A percentile compares a stretch with the other conserved stretches of the same genome.
Conservation (phyloP, 2,329 filamentous ascomycete species). For the Neocucurbitaria cava region DNA sequence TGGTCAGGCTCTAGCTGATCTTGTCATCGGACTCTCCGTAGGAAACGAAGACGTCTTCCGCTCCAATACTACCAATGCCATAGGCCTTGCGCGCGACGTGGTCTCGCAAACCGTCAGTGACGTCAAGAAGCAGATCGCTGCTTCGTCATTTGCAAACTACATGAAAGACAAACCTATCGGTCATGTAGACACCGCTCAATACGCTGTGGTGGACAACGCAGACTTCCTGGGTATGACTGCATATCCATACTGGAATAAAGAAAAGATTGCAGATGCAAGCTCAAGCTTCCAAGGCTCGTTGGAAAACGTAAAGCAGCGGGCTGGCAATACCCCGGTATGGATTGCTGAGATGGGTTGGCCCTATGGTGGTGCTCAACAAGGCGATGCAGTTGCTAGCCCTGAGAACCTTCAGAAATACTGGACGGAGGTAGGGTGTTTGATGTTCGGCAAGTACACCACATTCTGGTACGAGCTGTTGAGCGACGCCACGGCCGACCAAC, state of each 20-base stretch:
- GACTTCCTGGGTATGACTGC: constrained; percentile 45
- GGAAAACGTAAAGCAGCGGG: constrained; percentile 24
- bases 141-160: constrained; percentile 61
- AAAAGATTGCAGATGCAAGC: constrained; percentile 49
- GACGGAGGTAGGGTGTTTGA: constrained; percentile 37
- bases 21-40: constrained; percentile 46
- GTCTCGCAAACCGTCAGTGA: constrained; percentile 63
- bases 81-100: constrained; percentile 67
- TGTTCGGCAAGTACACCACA: constrained; percentile 39
- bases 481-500: constrained; percentile 27
- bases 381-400: constrained; percentile 19
- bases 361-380: constrained; percentile 16
- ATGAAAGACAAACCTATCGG: constrained; percentile 51
- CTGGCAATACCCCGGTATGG: constrained; percentile 37
- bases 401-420: constrained; percentile 38
- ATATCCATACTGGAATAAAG: constrained; percentile 43
- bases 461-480: constrained; percentile 43
- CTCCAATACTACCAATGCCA: constrained; percentile 54
- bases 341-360: constrained; percentile 48
- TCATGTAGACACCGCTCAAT: constrained; percentile 40
- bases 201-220: constrained; percentile 30
- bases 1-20: constrained; percentile 59
- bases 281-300: constrained; percentile 35
- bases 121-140: constrained; percentile 57
- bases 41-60: constrained; percentile 67